Base-by-base conservation (phyloP, 2,329 filamentous ascomycete species). In the Paecilomyces dactylethromorphus region DNA sequence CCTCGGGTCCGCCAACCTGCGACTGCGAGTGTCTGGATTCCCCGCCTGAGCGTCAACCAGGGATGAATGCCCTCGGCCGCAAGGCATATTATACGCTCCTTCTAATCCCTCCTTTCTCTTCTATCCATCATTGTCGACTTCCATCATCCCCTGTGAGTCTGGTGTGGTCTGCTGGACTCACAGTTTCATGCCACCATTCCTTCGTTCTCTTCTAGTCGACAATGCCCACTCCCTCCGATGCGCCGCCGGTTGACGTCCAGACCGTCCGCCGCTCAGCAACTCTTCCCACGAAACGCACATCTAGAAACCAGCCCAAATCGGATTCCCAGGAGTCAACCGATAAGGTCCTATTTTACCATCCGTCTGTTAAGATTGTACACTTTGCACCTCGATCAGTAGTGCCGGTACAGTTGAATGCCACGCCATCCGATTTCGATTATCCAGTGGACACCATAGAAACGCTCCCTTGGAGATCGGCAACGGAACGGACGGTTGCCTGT, bases 401-500 rank as follows among this genome's bases (percentile, higher is more conserved):
- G 55, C 69, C 71, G 63, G 71, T 68, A 32, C 73, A 66, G 56
- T 82, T 65, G 73, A 84, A 59, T 71, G 73, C 75, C 2, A 71
- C 70, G 32, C 74, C 74, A 21, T 63, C 71, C 13, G 77, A 79
- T 59, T 75, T 78, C 56, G 77, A 79, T 62, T 79, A 79, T 63
- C 76, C 77, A 2, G 76, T 79, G 33, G 77, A 79, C 64, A 74
- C 84, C 58, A 78, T 84, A 24, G 86, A 88, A 62, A 86, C 86
- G 0, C 77, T 94, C 55, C 81, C 88, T 56, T 93, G 89, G 87
- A 83, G 82, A 54, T 89, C 89, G 2, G 81, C 85, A n/a, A 84
- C 89, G 1, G 91, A 96, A 73, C 84, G 88, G 67, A 93, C 90
- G 0, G 87, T 95, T 63, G 91, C 92, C 59, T 83, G 90, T 84